A percentile compares a stretch with the other conserved stretches of the same genome.
Evolutionary conservation across 1,284 basidiomycete genomes (phyloP).

Genomic region (Trichosporon inkin): DNA sequence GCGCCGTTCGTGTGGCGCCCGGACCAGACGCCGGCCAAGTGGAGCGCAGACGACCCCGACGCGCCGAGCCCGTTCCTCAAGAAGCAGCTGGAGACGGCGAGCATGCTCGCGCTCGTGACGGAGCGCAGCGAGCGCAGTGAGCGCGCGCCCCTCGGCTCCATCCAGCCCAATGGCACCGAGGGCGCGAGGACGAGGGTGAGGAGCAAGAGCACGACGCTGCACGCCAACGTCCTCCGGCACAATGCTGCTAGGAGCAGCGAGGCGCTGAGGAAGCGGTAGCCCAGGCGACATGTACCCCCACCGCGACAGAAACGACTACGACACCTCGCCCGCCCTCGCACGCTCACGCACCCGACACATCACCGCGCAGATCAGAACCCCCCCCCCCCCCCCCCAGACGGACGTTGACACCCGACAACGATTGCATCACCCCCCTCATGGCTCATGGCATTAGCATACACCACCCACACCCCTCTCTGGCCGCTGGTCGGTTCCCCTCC

Average conservation of each 20-base stretch:
- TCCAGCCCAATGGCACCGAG: slow-evolving; percentile 11
- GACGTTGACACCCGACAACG: too few relatives aligned
- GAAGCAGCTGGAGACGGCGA: slow-evolving; percentile 2
- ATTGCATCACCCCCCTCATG: too few relatives aligned
- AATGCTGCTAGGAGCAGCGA: slow-evolving; percentile 9
- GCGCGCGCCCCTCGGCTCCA: slow-evolving; percentile 22
- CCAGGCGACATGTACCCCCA: too few relatives aligned
- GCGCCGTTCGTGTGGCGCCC: slow-evolving; percentile 35
- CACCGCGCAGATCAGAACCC: too few relatives aligned
- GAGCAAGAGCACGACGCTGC: slow-evolving; percentile 2
- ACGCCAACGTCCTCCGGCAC: slow-evolving; percentile 10
- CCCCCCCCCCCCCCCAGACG: too few relatives aligned
- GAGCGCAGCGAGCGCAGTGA: neutral
- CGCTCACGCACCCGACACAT: too few relatives aligned
- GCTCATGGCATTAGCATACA: too few relatives aligned
- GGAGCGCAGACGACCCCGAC: slow-evolving; percentile 42
- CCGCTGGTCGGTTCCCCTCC: neutral
- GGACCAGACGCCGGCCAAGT: slow-evolving; percentile 46
- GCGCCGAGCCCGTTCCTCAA: slow-evolving; percentile 41
- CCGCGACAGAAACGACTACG: too few relatives aligned
- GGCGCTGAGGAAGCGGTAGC: slow-evolving; percentile 1
- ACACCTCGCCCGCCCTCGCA: too few relatives aligned
- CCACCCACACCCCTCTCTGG: too few relatives aligned
- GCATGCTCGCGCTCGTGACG: neutral
- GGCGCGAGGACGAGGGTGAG: neutral